Conservation (phyloP, 768 basidiomycete species). For the Mycena polygramma region DNA sequence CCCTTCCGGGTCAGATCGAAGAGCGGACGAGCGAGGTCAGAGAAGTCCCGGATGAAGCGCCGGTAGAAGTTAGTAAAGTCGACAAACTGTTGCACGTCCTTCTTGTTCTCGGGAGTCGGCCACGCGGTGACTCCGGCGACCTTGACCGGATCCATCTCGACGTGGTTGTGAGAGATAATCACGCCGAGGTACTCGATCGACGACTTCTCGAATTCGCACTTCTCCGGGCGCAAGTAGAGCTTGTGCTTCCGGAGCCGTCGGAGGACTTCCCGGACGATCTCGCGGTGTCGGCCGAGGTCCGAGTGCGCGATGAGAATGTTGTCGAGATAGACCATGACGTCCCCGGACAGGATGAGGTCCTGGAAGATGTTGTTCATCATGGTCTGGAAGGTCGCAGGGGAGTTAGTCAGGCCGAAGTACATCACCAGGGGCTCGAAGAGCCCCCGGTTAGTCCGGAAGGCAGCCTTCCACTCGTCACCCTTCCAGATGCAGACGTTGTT, state of each 20-base stretch:
- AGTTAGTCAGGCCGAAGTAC: conserved; percentile 54
- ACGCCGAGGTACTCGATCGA: too few relatives aligned
- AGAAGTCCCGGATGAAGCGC: too few relatives aligned
- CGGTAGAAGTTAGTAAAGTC: too few relatives aligned
- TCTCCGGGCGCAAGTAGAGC: too few relatives aligned
- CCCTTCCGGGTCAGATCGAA: too few relatives aligned
- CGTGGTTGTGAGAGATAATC: conserved; percentile 33
- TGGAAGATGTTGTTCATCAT: conserved; percentile 52
- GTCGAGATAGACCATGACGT: conserved; percentile 50
- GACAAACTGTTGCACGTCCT: conserved; percentile 56
- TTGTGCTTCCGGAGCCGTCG: conserved; percentile 38
- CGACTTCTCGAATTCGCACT: too few relatives aligned
- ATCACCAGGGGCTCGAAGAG: conserved; percentile 58
- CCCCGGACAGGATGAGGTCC: conserved; percentile 41
- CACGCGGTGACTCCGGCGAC: conserved; percentile 36
- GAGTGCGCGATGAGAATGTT: conserved; percentile 47
- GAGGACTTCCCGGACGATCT: too few relatives aligned
- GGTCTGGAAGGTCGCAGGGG: conserved; percentile 46
- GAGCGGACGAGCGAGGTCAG: conserved; percentile 54
- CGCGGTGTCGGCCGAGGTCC: conserved; percentile 31
- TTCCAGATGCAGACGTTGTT: too few relatives aligned
- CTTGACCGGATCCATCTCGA: conserved; percentile 49
- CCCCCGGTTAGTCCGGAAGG: too few relatives aligned
- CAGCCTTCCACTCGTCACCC: too few relatives aligned
- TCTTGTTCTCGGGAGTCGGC: conserved; percentile 45